Base-by-base conservation (phyloP, 1,284 basidiomycete species). In the Melampsora americana region DNA sequence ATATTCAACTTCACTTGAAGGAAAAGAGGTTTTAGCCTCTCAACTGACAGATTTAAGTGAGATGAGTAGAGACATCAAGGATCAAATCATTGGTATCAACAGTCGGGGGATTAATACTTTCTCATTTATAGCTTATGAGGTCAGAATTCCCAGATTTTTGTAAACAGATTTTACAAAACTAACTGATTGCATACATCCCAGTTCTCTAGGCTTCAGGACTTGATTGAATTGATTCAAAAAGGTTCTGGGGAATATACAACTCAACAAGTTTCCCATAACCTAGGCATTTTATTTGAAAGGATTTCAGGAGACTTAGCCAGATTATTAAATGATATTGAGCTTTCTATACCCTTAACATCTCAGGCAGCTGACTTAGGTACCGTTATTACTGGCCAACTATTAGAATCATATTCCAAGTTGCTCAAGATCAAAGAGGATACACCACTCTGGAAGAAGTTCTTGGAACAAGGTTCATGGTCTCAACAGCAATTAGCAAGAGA, bases 171-270 rank as follows among this genome's bases (percentile, higher is more conserved):
- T n/a, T 20, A 2, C 3, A 26, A 39, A 18, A 50, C 64, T 62
- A 18, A 69, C 23, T 18, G 20, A 59, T 78, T 28, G 56, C 23
- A 44, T 11, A 18, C 50, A 5, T 71, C 77, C 30, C 77, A 81
- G 68, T 81, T 81, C 66, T 77, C 78, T 18, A 78, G 80, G 23
- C 71, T 81, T 20, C 79, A 79, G 39, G 77, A 79, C 14, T 78
- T 79, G 26, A 75, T 81, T 66, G 16, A 66, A n/a, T n/a, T n/a
- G n/a, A n/a, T n/a, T n/a, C n/a, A n/a, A n/a, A n/a, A n/a, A n/a
- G n/a, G n/a, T n/a, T 23, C 72, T 78, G 67, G 28, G 26, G 56
- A 46, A 16, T 76, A 74, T 30, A 64, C 66, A 28, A 50, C 78
- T 14, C 39, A 66, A 20, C 56, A 74, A 42, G 50, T 80, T 56